phyloP scores from a whole-genome alignment of 306 rosid species.

The Cicer chorassanicum region DNA sequence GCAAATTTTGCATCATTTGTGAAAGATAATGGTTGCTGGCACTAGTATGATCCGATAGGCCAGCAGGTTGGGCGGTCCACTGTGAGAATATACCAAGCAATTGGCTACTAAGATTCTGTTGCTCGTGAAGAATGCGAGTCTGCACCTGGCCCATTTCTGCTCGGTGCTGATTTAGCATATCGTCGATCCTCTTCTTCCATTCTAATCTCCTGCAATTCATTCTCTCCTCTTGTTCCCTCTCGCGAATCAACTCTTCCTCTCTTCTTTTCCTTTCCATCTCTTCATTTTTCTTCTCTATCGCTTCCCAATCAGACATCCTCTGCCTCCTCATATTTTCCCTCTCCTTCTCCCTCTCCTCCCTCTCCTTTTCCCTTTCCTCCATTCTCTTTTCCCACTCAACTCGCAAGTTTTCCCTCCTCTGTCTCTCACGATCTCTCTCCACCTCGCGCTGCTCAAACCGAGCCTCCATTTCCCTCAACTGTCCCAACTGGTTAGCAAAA shows the following conservation, averaged over 20 bases:
- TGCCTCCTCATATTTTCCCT: constrained; percentile 70
- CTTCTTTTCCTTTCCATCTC: constrained; percentile 82
- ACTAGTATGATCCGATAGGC: constrained; percentile 83
- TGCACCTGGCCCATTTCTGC: constrained; percentile 90
- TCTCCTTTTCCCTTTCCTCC: constrained; percentile 71
- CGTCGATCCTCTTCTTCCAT: constrained; percentile 88
- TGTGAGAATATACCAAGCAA: constrained; percentile 87
- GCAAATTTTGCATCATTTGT: constrained; percentile 96
- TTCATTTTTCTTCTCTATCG: constrained; percentile 71
- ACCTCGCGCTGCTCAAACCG: constrained; percentile 77
- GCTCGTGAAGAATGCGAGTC: constrained; percentile 86
- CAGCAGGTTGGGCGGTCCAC: constrained; percentile 87
- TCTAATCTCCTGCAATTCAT: constrained; percentile 75
- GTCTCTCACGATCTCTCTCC: constrained; percentile 83
- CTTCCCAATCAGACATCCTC: constrained; percentile 80
- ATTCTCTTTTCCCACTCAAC: constrained; percentile 68
- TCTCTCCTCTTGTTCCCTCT: constrained; percentile 85
- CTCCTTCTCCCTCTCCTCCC: constrained; percentile 62
- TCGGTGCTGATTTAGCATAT: constrained; percentile 75
- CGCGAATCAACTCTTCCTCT: constrained; percentile 69
- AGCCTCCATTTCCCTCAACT: constrained; percentile 78
- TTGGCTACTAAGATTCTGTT: constrained; percentile 80
- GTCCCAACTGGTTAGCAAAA: constrained; percentile 66
- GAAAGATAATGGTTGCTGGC: constrained; percentile 91
- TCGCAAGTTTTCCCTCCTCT: constrained; percentile 62